These are phyloP conservation scores for Botryosphaeria dothidea DNA, from an alignment of 2,329 filamentous ascomycete genomes.

Conservation along the genomic window DNA sequence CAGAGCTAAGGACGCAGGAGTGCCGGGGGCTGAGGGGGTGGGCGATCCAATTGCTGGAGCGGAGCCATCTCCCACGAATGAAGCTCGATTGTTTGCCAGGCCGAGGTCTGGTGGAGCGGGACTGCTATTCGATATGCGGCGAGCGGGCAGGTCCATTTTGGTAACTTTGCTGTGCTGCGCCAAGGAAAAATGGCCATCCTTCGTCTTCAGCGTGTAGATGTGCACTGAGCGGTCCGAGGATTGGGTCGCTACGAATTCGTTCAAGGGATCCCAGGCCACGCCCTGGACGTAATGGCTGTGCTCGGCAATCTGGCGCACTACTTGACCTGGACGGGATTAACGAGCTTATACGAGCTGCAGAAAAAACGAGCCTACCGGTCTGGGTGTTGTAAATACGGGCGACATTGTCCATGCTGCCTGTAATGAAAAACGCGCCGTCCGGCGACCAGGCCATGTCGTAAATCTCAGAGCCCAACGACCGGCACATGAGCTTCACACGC, in stretches of 20 bases:
- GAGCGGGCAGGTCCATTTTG: slow-evolving; percentile 89
- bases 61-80: slow-evolving; percentile 59
- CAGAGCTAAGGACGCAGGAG: slow-evolving; percentile 82
- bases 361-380: slow-evolving; percentile 62
- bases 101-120: slow-evolving; percentile 84
- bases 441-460: slow-evolving; percentile 99
- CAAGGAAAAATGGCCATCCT: slow-evolving; percentile 91
- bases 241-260: slow-evolving; percentile 97
- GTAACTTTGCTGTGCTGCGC: slow-evolving; percentile 77
- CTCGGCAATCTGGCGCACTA: slow-evolving; percentile 92
- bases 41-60: slow-evolving; percentile 72
- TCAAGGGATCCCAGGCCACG: slow-evolving; percentile 96
- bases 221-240: slow-evolving; percentile 98
- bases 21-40: slow-evolving; percentile 86
- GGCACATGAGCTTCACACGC: slow-evolving; percentile 97
- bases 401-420: slow-evolving; percentile 98
- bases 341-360: slow-evolving; percentile 76
- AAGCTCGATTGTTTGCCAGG: slow-evolving; percentile 57
- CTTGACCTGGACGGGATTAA: slow-evolving; percentile 68
- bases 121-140: slow-evolving; percentile 87
- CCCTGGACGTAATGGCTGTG: slow-evolving; percentile 98
- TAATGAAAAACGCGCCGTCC: slow-evolving; percentile 95
- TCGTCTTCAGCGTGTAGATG: slow-evolving; percentile 93
- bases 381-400: slow-evolving; percentile 94
- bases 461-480: slow-evolving; percentile 91